These are phyloP conservation scores for Geotrichum candidum DNA, from an alignment of 1,139 yeast genomes.

Conservation along the genomic window DNA sequence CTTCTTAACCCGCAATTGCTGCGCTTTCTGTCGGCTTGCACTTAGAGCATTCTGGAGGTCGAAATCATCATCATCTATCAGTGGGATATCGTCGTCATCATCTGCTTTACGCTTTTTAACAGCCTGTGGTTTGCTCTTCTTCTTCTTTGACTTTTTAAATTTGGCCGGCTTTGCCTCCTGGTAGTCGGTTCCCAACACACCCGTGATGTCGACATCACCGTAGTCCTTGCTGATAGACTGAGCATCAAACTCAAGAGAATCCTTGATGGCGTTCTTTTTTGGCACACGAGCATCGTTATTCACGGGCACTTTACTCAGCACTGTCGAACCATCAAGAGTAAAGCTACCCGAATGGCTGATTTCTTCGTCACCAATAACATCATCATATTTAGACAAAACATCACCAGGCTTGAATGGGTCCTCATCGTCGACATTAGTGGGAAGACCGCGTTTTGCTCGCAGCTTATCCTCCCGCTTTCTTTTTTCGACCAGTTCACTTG, in stretches of 20 bases:
- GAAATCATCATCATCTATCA: slow-evolving; percentile 38
- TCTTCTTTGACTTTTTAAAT: slow-evolving; percentile 43
- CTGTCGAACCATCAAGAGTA: slow-evolving; percentile 26
- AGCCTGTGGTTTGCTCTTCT: slow-evolving; percentile 24
- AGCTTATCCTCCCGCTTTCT: slow-evolving; percentile 32
- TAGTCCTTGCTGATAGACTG: slow-evolving; percentile 10
- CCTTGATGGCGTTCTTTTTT: slow-evolving; percentile 1
- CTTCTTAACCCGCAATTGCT: slow-evolving; percentile 24
- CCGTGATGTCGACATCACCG: slow-evolving; percentile 14
- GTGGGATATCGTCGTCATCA: slow-evolving; percentile 20
- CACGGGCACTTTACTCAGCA: slow-evolving; percentile 6
- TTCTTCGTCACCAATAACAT: slow-evolving; percentile 18
- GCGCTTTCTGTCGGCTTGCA: slow-evolving; percentile 40
- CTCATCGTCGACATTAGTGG: slow-evolving; percentile 29
- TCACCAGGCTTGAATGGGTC: slow-evolving; percentile 18
- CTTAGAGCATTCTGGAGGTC: slow-evolving; percentile 45
- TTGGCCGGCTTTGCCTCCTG: slow-evolving; percentile 37
- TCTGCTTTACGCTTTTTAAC: slow-evolving; percentile 16
- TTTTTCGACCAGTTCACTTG: slow-evolving; percentile 40
- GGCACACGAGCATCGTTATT: neutral
- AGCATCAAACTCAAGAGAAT: slow-evolving; percentile 22
- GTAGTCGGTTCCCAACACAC: slow-evolving; percentile 24
- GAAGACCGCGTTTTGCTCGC: slow-evolving; percentile 29
- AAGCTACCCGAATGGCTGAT: slow-evolving; percentile 25
- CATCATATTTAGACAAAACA: slow-evolving; percentile 28